Percentiles rank a stretch among this genome's conserved stretches.
phyloP scores from a whole-genome alignment of 2,329 filamentous ascomycete species.

The Neonectria magnoliae region DNA sequence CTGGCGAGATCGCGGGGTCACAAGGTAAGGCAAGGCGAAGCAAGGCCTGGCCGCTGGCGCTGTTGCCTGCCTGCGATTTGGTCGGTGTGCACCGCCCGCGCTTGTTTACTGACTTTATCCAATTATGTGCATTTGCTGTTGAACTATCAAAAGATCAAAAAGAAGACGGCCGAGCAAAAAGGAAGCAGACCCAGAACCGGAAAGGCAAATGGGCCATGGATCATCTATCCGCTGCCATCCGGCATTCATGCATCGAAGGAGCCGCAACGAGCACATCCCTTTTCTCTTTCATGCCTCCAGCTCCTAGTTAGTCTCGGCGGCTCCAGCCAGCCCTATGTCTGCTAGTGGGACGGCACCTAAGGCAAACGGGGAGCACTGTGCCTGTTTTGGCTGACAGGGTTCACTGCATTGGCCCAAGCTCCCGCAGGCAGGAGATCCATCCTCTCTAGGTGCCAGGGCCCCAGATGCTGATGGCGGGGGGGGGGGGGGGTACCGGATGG shows the following conservation, averaged over 20 bases:
- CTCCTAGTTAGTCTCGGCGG: not conserved
- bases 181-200: not conserved
- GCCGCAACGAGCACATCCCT: not conserved
- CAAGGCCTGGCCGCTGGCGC: not conserved
- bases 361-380: not conserved
- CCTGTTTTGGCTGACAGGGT: not conserved
- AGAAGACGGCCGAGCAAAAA: not conserved
- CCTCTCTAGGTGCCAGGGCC: not conserved
- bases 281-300: not conserved
- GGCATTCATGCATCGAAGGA: not conserved
- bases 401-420: not conserved
- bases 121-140: not conserved
- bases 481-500: too few species aligned
- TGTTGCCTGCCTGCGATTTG: not conserved
- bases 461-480: not conserved
- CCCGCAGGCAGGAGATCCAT: not conserved
- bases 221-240: not conserved
- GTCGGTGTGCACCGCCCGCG: not conserved
- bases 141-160: not conserved
- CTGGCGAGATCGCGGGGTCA: conserved; percentile 2
- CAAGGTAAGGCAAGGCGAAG: not conserved
- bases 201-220: not conserved
- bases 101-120: not conserved
- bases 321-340: conserved; percentile 1
- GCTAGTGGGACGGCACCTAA: not conserved